phyloP scores from a whole-genome alignment of 129 eudicot species.

The Smallanthus sonchifolius region DNA sequence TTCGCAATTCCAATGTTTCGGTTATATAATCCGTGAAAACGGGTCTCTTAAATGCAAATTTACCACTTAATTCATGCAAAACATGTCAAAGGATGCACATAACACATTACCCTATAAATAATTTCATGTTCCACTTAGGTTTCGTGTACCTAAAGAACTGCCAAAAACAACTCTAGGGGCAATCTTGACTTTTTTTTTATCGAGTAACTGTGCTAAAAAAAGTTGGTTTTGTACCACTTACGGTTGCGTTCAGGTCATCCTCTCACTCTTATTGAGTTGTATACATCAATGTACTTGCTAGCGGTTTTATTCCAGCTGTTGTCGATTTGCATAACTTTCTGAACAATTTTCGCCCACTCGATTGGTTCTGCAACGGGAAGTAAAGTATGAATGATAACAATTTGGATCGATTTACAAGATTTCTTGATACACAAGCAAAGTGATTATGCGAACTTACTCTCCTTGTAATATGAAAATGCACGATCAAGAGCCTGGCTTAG shows the following conservation, averaged over 20 bases:
- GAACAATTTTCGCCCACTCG: slow-evolving; percentile 50
- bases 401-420: neutral
- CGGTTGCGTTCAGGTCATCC: slow-evolving; percentile 5
- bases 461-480: slow-evolving; percentile 53
- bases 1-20: neutral
- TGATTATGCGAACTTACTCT: slow-evolving; percentile 45
- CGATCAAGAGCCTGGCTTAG: slow-evolving; percentile 54
- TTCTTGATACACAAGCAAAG: neutral
- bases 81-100: neutral
- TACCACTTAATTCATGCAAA: neutral
- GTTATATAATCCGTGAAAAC: neutral
- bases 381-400: neutral
- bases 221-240: neutral
- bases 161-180: neutral
- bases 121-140: neutral
- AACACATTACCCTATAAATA: neutral
- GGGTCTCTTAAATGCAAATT: neutral
- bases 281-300: slow-evolving; percentile 57
- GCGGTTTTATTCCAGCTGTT: slow-evolving; percentile 89
- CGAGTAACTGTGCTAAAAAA: neutral
- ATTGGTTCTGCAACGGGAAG: slow-evolving; percentile 51
- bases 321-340: slow-evolving; percentile 60
- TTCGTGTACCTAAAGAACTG: no score
- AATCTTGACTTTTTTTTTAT: neutral
- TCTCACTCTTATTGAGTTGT: slow-evolving; percentile 57